Evolutionary conservation across 2,329 filamentous ascomycete genomes (phyloP), one percentile per base, ranked within the genome.

Genomic region (Xylariaceae sp.): DNA sequence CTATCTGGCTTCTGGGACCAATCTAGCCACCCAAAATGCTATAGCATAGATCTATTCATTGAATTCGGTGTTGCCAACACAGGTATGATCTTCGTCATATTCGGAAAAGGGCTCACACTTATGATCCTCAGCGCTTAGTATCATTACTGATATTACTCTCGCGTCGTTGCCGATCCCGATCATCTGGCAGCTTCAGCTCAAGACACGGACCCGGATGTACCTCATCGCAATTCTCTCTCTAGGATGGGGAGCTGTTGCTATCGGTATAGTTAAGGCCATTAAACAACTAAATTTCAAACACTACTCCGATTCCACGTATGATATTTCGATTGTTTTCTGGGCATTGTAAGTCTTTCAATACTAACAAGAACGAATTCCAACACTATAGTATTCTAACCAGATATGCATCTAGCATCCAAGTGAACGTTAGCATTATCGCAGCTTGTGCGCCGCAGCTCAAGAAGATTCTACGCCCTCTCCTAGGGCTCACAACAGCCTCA

Each of bases 91-190:
- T n/a, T n/a, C 11, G 26, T 41, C 16, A 3, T 0, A 33, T 55
- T 15, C 55, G 42, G 36, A 56, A 42, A 15, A 4, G 36, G 4
- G 23, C 29, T 10, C 18, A n/a, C 16, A 10, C 44, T 49, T 11
- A 50, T 20, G 3, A n/a, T 46, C 29, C 18, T 13, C 64, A 67
- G 71, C 62, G 3, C 70, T 74, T 63, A 75, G 77, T 50, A 75
- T 77, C 32, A 66, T 70, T 7, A 76, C 74, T n/a, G 75, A 77
- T 46, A 65, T 76, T 6, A 64, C 71, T n/a, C 75, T 77, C 29
- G 75, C 74, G 0, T 69, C 72, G 1, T 63, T 77, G 15, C 75
- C 75, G 1, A 64, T 76, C 1, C 71, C 73, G 2, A 69, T 78
- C 49, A 73, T 77, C 42, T 73, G 72, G 69, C 61, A 63, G 6